phyloP scores from a whole-genome alignment of 148 eudicot species.

The Cornus suecica region DNA sequence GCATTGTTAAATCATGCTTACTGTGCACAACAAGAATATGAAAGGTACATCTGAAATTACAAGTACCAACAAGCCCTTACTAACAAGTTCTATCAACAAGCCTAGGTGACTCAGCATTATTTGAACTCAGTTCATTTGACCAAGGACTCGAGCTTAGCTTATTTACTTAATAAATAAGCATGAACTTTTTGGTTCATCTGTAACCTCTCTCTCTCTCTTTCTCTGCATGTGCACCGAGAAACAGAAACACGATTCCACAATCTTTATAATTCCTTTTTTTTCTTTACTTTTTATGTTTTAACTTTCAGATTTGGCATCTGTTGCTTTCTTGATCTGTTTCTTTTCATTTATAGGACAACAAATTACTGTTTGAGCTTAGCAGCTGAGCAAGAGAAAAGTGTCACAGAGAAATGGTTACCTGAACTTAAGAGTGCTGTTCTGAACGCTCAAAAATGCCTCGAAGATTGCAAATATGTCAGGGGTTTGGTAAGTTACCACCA shows the following conservation, averaged over 20 bases:
- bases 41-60: slow-evolving; percentile 41
- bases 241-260: neutral
- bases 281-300: too few species aligned
- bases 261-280: too few species aligned
- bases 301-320: neutral
- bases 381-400: slow-evolving; percentile 86
- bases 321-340: slow-evolving; percentile 1
- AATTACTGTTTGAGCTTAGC: slow-evolving; percentile 79
- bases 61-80: too few species aligned
- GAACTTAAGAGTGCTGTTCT: slow-evolving; percentile 63
- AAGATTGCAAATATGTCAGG: slow-evolving; percentile 78
- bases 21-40: slow-evolving; percentile 84
- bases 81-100: too few species aligned
- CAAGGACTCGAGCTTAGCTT: too few species aligned
- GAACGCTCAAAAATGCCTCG: slow-evolving; percentile 74
- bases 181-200: too few species aligned
- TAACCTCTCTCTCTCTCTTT: too few species aligned
- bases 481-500: slow-evolving; percentile 70
- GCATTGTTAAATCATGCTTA: slow-evolving; percentile 85
- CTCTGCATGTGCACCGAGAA: neutral
- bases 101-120: too few species aligned
- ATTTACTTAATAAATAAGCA: too few species aligned
- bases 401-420: slow-evolving; percentile 79
- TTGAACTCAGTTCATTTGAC: too few species aligned
- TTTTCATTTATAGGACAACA: slow-evolving; percentile 67